Base-by-base conservation (phyloP, 306 rosid species). In the Trifolium dubium region DNA sequence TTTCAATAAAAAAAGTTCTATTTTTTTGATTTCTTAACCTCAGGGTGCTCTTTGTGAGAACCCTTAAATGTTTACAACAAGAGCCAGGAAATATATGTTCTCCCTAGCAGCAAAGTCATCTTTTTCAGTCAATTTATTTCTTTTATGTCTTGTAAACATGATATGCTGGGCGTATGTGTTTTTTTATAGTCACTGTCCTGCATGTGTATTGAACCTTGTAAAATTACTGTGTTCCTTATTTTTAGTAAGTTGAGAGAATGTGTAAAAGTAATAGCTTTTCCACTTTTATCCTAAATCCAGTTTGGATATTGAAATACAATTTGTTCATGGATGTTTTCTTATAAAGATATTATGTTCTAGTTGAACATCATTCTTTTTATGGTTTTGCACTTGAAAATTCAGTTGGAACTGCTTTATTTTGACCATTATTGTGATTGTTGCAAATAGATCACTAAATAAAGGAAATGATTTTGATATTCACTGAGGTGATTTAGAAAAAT, bases 151-250 rank as follows among this genome's bases (percentile, higher is more conserved):
- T 40, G 77, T 64, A 62, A 71, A 67, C 44, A 59, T 30, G 9
- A 35, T 46, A 56, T 65, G 82, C 74, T 14, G 90, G 83, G 80
- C 79, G 77, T 83, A 77, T 74, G 90, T 74, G 72, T 79, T 69
- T 81, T 81, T 71, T 80, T 61, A 31, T 58, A 74, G 83, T 86
- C 85, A 80, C 74, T 41, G 86, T 75, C 90, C 86, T 81, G 88
- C 89, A 83, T 82, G 77, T 83, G 77, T 83, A 23, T 58, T 77
- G 75, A 73, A 85, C 64, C 56, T 64, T 56, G 32, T 67, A 43
- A 46, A 80, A 76, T 74, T 65, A 69, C 81, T 63, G 79, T 43
- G 82, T 71, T 77, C 31, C 83, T 70, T 76, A 51, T 69, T 44
- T 56, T 73, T 54, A 29, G 79, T 61, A 49, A 83, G 69, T 77